Percentiles rank a stretch among this genome's conserved stretches.
These are phyloP conservation scores for Nothophytophthora sp. DNA, from an alignment of 352 stramenopile species.

Conservation along the genomic window DNA sequence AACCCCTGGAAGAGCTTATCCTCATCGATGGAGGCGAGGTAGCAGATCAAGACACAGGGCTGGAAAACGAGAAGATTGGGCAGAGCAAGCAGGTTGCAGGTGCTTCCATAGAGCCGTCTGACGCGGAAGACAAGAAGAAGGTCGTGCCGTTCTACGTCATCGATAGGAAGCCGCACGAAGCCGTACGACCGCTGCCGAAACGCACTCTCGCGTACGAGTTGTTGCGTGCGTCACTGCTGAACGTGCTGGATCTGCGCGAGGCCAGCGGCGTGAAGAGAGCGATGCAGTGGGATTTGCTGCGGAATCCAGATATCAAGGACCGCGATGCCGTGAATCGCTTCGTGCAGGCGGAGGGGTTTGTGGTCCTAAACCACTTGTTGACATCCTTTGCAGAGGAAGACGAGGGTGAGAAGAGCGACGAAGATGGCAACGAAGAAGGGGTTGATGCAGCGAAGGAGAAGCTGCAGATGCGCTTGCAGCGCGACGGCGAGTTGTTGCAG, in stretches of 20 bases:
- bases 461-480: slow-evolving; percentile 16
- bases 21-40: slow-evolving; percentile 28
- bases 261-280: slow-evolving; percentile 36
- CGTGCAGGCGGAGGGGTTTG: slow-evolving; percentile 51
- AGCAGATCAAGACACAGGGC: slow-evolving; percentile 7
- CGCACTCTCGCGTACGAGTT: slow-evolving; percentile 58
- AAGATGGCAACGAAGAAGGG: slow-evolving; percentile 15
- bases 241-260: slow-evolving; percentile 51
- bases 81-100: neutral
- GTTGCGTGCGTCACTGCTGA: slow-evolving; percentile 53
- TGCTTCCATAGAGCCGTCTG: neutral
- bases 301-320: slow-evolving; percentile 60
- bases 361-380: slow-evolving; percentile 58
- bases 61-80: slow-evolving; percentile 1
- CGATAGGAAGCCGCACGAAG: slow-evolving; percentile 25
- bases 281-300: slow-evolving; percentile 61
- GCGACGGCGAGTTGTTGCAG: slow-evolving; percentile 28
- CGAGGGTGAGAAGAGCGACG: no score
- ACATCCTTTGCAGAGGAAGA: slow-evolving; percentile 32
- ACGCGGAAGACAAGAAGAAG: slow-evolving; percentile 3
- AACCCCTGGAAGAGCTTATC: slow-evolving; percentile 32
- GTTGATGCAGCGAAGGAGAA: slow-evolving; percentile 2
- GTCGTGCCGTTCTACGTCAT: slow-evolving; percentile 51
- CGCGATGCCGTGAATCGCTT: slow-evolving; percentile 68
- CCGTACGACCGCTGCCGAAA: slow-evolving; percentile 42